Evolutionary conservation across 1,139 yeast species (phyloP), one percentile per base, ranked within the genome.

Genomic region (Suhomyces ambrosiae): DNA sequence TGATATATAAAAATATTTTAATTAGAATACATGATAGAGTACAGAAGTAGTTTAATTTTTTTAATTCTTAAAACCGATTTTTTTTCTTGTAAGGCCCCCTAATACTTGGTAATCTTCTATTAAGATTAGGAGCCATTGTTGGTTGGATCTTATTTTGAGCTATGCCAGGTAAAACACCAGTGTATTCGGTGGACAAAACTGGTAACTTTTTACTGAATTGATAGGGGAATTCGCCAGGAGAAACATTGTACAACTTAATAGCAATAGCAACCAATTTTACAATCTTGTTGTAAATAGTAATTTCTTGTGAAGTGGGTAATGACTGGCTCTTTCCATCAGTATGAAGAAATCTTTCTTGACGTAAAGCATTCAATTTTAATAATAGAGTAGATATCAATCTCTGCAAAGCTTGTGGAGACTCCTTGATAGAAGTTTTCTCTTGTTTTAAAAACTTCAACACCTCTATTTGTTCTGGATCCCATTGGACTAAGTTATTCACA

Each of bases 81-180:
- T 61, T 67, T 58, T 70, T 69, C 52, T 65, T 62, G 48, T 64
- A 62, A 4, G 74, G 68, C 7, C 71, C 68, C 44, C 73, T 61
- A 23, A 70, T 62, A 35, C 67, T 66, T 12, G 75, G 71, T 38
- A 71, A 57, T 40, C 76, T 61, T 29, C 41, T 38, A 32, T 39
- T 44, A 27, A 41, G 40, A 11, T 29, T 33, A 6, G 30, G 11
- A 3, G 32, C 19, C 29, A 30, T 25, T 29, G 26, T 30, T 3
- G 54, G 56, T 4, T 60, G 27, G 11, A 35, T 27, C 21, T 44
- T 44, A 21, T 43, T 62, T 56, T 37, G 65, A 5, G 63, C 41
- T 38, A 74, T 68, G 0, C 88, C 88, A 1, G 96, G 97, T 52
- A 89, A 71, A 1, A 85, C 75, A 37, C 97, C 97, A 29, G 76